Base-by-base conservation (phyloP, 345 rosid species). In the Syzygium jambos region DNA sequence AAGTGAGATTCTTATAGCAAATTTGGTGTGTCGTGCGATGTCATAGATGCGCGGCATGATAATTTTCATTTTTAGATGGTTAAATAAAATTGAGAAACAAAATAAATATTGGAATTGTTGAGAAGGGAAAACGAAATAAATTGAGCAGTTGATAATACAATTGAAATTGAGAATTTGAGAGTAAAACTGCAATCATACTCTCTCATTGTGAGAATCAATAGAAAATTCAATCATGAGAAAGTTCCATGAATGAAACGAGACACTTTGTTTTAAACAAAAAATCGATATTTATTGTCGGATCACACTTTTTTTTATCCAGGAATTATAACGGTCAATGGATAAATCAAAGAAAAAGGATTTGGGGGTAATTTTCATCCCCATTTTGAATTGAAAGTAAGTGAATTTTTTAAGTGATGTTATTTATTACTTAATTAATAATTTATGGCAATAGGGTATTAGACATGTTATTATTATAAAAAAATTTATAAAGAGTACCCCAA, bases 221-320 rank as follows among this genome's bases (percentile, higher is more conserved):
- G 2, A n/a, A n/a, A 61, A n/a, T 0, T n/a, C 4, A 61, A 6
- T n/a, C n/a, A 61, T n/a, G 4, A 61, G 29, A 5, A 61, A n/a
- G 0, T 61, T 61, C 43, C 43, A 41, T 41, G 43, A 41, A 41
- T 41, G 43, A 41, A 41, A 41, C 43, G 43, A 41, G 43, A 41
- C 43, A 41, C 5, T 41, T 41, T 41, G 43, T 41, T 41, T 41
- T 41, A 41, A 41, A 41, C 43, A 41, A 41, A 41, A 41, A 41
- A 41, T 41, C 43, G 43, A 41, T 41, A 41, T 41, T 41, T 41
- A 4, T 41, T 41, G 43, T 41, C 43, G 43, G 43, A 41, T 41
- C 43, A 4, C 43, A 41, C 43, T 41, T 41, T 41, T 41, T 41
- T 4, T 41, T 41, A 41, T 41, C 43, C 43, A 41, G 43, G 43